These are phyloP conservation scores for Coriaria nepalensis DNA, from an alignment of 306 rosid species.

Conservation along the genomic window DNA sequence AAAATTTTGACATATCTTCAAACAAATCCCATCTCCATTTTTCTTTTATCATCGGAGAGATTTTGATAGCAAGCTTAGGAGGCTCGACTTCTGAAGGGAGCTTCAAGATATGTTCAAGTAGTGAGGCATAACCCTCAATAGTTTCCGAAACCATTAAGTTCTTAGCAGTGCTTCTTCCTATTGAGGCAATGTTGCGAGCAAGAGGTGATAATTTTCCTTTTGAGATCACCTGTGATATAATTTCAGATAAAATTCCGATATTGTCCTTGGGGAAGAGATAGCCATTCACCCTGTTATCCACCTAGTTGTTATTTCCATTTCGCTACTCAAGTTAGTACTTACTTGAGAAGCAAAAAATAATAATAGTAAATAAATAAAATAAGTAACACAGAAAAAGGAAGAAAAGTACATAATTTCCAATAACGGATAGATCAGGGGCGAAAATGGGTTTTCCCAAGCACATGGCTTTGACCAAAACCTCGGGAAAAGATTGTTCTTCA, in stretches of 20 bases:
- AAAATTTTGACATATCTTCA: slow-evolving; percentile 40
- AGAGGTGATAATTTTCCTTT: slow-evolving; percentile 56
- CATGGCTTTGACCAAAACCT: slow-evolving; percentile 75
- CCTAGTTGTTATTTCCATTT: slow-evolving; percentile 37
- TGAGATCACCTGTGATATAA: slow-evolving; percentile 44
- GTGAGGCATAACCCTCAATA: slow-evolving; percentile 54
- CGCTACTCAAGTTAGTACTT: slow-evolving; percentile 20
- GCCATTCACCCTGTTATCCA: slow-evolving; percentile 82
- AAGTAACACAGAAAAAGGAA: slow-evolving; percentile 12
- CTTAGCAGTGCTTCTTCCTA: slow-evolving; percentile 53
- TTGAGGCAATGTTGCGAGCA: slow-evolving; percentile 62
- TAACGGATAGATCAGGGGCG: slow-evolving; percentile 70
- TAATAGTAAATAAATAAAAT: slow-evolving; percentile 1
- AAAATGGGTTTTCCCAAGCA: slow-evolving; percentile 78
- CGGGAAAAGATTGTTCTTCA: slow-evolving; percentile 78
- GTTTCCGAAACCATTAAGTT: slow-evolving; percentile 64
- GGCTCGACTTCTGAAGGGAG: slow-evolving; percentile 73
- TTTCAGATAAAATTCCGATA: slow-evolving; percentile 37
- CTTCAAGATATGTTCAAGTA: slow-evolving; percentile 55
- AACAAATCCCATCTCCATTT: slow-evolving; percentile 79
- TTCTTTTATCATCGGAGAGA: slow-evolving; percentile 48
- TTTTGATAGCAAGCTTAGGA: slow-evolving; percentile 49
- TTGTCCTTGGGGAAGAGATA: slow-evolving; percentile 71
- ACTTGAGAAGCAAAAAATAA: slow-evolving; percentile 6
- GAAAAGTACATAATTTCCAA: slow-evolving; percentile 63